Conservation (phyloP, 768 basidiomycete genomes). For the Rhodotorula babjevae region DNA sequence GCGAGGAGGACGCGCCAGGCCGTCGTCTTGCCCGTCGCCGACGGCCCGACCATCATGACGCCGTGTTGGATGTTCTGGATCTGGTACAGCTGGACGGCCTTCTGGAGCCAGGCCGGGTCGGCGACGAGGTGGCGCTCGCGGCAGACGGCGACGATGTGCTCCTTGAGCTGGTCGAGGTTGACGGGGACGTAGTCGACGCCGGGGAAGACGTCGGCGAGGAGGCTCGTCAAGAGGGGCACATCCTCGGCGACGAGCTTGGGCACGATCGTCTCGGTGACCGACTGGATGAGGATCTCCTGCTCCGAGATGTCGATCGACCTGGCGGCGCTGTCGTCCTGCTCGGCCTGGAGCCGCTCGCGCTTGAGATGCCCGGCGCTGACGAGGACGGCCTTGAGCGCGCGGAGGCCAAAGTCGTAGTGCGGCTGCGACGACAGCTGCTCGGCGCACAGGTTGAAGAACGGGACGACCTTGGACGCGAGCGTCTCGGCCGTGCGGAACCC, state of each 20-base stretch:
- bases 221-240: slow-evolving; percentile 85
- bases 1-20: slow-evolving; percentile 92
- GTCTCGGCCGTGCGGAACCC: slow-evolving; percentile 97
- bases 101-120: slow-evolving; percentile 85
- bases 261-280: slow-evolving; percentile 96
- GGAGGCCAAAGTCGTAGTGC: slow-evolving; percentile 97
- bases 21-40: slow-evolving; percentile 92
- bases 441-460: slow-evolving; percentile 97
- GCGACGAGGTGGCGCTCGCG: slow-evolving; percentile 74
- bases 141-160: slow-evolving; percentile 81
- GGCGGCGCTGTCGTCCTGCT: slow-evolving; percentile 39
- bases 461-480: slow-evolving; percentile 96
- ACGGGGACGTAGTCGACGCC: slow-evolving; percentile 87
- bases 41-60: slow-evolving; percentile 99
- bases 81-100: slow-evolving; percentile 95
- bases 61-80: slow-evolving; percentile 99
- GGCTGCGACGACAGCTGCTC: slow-evolving; percentile 95
- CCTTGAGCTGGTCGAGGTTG: slow-evolving; percentile 76
- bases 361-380: slow-evolving; percentile 97
- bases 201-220: slow-evolving; percentile 95
- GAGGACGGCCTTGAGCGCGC: slow-evolving; percentile 92
- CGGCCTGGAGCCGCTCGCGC: slow-evolving; percentile 63
- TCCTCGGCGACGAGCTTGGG: slow-evolving; percentile 97
- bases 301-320: slow-evolving; percentile 62
- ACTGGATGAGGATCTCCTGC: slow-evolving; percentile 95